Base-by-base conservation (phyloP, 345 rosid species). In the Populus ilicifolia region DNA sequence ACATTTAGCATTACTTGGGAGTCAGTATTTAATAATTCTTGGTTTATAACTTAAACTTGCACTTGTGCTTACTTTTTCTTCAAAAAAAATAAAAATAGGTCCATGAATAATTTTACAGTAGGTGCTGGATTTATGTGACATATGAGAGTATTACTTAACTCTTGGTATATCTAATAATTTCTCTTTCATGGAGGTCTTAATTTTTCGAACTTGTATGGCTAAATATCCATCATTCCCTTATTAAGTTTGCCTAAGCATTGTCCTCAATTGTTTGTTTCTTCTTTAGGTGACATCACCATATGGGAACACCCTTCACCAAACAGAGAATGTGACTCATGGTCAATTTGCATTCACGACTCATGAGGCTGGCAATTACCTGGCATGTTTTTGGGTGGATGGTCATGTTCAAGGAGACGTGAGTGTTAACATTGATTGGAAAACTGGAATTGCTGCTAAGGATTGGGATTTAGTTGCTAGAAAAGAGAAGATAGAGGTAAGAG, bases 391-490 rank as follows among this genome's bases (percentile, higher is more conserved):
- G 89, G 84, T 88, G 25, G 85, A 83, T 39, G 85, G 83, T 27
- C 69, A 80, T 18, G 71, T 67, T 75, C 87, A 80, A 25, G 46
- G 85, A 54, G 90, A 87, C 27, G 76, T 90, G 18, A 90, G 88
- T 77, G 86, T 94, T 50, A 88, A 86, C 84, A 72, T 94, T 48
- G 97, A 94, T 77, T 92, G 97, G 98, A 92, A 86, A 88, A 90
- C 91, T 69, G 97, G 97, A 85, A 92, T 94, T 70, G 89, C 90
- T 0, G 92, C 98, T 13, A 91, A 91, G 72, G 98, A 91, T 78
- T 94, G 98, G 98, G 97, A 90, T n/a, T 83, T 92, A 30, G 90
- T 94, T 67, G 98, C 98, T 66, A 92, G 70, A 78, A 91, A 87
- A 85, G 96, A 92, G 83, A 92, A 92, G 88, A 84, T 92, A 14